Evolutionary conservation across 345 rosid genomes (phyloP).

Genomic region (Nasturtium officinale): DNA sequence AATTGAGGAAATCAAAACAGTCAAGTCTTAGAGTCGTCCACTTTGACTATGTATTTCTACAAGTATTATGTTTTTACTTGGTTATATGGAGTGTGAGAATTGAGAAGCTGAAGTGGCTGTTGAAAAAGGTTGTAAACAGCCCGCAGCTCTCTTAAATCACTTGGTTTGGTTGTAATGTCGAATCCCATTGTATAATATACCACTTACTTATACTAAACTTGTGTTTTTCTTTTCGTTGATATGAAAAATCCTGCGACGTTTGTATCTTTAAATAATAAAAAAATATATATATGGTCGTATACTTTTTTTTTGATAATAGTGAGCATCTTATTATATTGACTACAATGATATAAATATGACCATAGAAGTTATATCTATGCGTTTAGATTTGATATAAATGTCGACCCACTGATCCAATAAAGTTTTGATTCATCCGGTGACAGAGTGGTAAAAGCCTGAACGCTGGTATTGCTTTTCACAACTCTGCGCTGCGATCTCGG

Average conservation of each 20-base stretch:
- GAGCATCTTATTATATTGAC: not conserved
- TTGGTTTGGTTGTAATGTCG: constrained; percentile 5
- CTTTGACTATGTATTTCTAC: constrained; percentile 7
- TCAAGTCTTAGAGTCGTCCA: not conserved
- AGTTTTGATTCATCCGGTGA: not conserved
- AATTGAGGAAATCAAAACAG: not conserved
- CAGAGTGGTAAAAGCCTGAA: not conserved
- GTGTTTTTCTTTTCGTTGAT: not conserved
- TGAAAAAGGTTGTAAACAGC: constrained; percentile 17
- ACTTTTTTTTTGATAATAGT: not conserved
- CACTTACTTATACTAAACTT: not conserved
- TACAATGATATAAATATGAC: too few species aligned
- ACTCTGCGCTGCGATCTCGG: not conserved
- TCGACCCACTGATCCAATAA: not conserved
- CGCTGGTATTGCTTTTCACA: not conserved
- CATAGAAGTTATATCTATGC: too few species aligned
- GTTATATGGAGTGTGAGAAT: not conserved
- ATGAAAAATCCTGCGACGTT: not conserved
- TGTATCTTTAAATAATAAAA: not conserved
- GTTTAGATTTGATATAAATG: too few species aligned
- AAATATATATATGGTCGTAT: not conserved
- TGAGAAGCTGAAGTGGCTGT: constrained; percentile 31
- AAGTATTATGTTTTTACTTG: not conserved
- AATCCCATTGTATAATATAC: constrained; percentile 5
- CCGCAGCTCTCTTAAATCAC: constrained; percentile 22